Evolutionary conservation across 768 basidiomycete species (phyloP).

Genomic region (Lentinus tigrinus): DNA sequence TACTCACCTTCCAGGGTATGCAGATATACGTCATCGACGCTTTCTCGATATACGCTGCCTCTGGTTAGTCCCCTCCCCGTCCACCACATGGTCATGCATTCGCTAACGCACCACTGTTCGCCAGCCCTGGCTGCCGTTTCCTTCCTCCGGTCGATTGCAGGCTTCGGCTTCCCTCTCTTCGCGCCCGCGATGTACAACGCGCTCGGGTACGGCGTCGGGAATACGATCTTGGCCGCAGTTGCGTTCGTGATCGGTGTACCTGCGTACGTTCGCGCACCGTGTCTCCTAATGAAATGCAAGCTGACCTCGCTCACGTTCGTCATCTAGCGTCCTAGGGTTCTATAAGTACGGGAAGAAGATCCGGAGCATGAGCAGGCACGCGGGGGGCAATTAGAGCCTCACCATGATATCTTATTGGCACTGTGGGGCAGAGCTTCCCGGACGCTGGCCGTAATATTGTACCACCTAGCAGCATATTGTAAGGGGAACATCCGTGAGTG

Average conservation of each 20-base stretch:
- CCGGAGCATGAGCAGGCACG: slow-evolving; percentile 28
- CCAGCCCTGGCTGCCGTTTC: slow-evolving; percentile 64
- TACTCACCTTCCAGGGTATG: slow-evolving; percentile 61
- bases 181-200: slow-evolving; percentile 63
- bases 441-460: too few species aligned
- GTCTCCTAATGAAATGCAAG: slow-evolving; percentile 15
- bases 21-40: slow-evolving; percentile 69
- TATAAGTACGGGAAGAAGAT: slow-evolving; percentile 48
- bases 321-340: slow-evolving; percentile 37
- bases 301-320: slow-evolving; percentile 19
- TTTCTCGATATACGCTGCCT: slow-evolving; percentile 67
- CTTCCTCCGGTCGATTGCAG: slow-evolving; percentile 60
- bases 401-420: too few species aligned
- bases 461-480: too few species aligned
- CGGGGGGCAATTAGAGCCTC: background rate
- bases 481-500: too few species aligned
- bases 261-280: slow-evolving; percentile 35
- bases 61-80: slow-evolving; percentile 53
- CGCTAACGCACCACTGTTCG: slow-evolving; percentile 9
- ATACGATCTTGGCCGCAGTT: slow-evolving; percentile 58
- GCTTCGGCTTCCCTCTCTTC: slow-evolving; percentile 76
- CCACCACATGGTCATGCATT: slow-evolving; percentile 41
- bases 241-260: slow-evolving; percentile 56
- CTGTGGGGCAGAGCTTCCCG: too few species aligned
- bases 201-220: slow-evolving; percentile 68